Evolutionary conservation across 2,329 filamentous ascomycete genomes (phyloP).

Genomic region (Colletotrichum lindemuthianum): DNA sequence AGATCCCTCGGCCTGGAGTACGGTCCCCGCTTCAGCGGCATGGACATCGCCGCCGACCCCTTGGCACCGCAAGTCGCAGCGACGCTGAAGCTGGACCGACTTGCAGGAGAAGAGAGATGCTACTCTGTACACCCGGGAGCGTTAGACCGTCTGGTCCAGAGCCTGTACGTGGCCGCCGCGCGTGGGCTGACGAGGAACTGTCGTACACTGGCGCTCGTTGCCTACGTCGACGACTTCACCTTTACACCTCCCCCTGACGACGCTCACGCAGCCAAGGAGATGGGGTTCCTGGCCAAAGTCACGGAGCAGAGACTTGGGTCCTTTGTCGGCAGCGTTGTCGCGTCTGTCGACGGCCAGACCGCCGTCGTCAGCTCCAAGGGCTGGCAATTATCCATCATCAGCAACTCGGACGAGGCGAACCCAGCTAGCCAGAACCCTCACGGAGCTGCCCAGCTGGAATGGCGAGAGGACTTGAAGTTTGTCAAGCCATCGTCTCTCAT

Average conservation of each 20-base stretch:
- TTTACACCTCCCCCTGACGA: background rate
- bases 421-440: background rate
- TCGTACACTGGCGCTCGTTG: constrained; percentile 4
- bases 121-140: constrained; percentile 16
- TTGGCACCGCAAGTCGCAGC: background rate
- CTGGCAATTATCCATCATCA: constrained; percentile 18
- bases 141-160: constrained; percentile 17
- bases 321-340: constrained; percentile 11
- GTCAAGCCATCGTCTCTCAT: constrained; percentile 2
- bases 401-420: background rate
- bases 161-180: constrained; percentile 9
- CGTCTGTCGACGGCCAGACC: background rate
- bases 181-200: constrained; percentile 12
- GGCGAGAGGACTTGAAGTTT: constrained; percentile 4
- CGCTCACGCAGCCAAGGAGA: background rate
- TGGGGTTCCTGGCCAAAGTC: background rate
- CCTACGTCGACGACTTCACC: constrained; percentile 23
- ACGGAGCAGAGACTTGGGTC: constrained; percentile 4
- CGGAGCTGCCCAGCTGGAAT: constrained; percentile 8
- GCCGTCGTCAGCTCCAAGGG: constrained; percentile 18
- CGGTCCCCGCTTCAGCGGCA: constrained; percentile 20
- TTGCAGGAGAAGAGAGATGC: constrained; percentile 13
- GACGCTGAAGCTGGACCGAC: background rate
- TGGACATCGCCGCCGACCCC: constrained; percentile 13
- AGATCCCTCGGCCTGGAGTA: constrained; percentile 18